These are phyloP conservation scores for Sclerotinia trifoliorum DNA, from an alignment of 2,329 filamentous ascomycete genomes.

Conservation along the genomic window DNA sequence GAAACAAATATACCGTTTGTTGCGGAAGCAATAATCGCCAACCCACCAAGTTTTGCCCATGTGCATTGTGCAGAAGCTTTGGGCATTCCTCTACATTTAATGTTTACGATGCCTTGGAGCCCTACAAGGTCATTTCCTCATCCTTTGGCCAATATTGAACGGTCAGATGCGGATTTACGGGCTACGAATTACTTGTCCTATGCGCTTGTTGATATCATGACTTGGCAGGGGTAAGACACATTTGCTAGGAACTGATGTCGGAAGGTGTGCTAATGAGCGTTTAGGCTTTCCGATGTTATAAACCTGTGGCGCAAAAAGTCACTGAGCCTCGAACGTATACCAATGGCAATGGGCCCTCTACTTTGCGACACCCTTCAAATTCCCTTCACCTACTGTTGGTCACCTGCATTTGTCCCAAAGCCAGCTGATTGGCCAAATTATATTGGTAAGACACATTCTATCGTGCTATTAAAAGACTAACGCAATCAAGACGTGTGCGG, in stretches of 20 bases:
- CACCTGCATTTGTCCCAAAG: conserved; percentile 32
- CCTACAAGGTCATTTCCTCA: conserved; percentile 73
- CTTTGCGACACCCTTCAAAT: conserved; percentile 69
- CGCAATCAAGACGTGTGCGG: conserved; percentile 60
- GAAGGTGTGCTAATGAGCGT: background rate
- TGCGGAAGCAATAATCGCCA: conserved; percentile 75
- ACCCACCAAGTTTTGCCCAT: conserved; percentile 73
- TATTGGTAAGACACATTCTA: conserved; percentile 33
- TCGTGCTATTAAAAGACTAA: background rate
- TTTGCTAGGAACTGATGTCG: background rate
- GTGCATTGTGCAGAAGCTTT: conserved; percentile 2
- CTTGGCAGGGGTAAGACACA: conserved; percentile 64
- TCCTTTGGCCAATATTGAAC: conserved; percentile 67
- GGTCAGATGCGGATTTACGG: conserved; percentile 63
- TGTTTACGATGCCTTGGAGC: conserved; percentile 61
- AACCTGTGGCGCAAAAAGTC: conserved; percentile 70
- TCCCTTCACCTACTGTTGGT: conserved; percentile 72
- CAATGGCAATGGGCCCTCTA: conserved; percentile 72
- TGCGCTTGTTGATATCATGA: conserved; percentile 75
- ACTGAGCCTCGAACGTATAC: conserved; percentile 68
- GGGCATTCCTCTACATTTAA: conserved; percentile 1
- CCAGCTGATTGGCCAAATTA: conserved; percentile 47
- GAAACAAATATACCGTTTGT: conserved; percentile 47
- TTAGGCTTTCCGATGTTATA: conserved; percentile 65
- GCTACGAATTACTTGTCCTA: conserved; percentile 79